Evolutionary conservation across 108 stramenopile genomes (phyloP).

Genomic region (Skeletonema menzelii): DNA sequence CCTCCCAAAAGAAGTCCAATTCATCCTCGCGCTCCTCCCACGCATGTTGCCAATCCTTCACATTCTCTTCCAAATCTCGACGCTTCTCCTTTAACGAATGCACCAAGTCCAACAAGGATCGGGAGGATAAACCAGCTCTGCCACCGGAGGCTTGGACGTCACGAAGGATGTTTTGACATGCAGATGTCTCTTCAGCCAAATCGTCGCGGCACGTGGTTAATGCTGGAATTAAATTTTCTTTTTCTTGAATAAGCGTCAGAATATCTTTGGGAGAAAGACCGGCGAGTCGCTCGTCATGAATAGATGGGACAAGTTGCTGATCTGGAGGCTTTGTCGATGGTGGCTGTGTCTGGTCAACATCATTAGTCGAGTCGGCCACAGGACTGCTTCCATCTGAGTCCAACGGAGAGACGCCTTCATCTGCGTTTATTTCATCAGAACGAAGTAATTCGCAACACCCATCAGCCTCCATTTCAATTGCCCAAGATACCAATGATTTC

Average conservation of each 20-base stretch:
- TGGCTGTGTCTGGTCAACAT: background rate
- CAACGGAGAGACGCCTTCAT: background rate
- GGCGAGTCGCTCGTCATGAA: constrained; percentile 21
- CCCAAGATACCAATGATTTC: constrained; percentile 71
- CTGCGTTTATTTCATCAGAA: background rate
- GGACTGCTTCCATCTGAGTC: background rate
- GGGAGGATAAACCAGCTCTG: constrained; percentile 52
- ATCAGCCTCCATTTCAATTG: constrained; percentile 67
- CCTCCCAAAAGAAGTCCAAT: constrained; percentile 53
- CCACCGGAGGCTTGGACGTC: constrained; percentile 27
- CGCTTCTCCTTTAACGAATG: constrained; percentile 59
- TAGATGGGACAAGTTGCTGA: constrained; percentile 1
- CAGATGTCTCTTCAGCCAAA: constrained; percentile 72
- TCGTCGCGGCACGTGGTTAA: constrained; percentile 73
- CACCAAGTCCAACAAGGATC: constrained; percentile 71
- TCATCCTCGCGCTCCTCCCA: constrained; percentile 68
- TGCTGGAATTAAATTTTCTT: constrained; percentile 31
- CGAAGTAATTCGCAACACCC: constrained; percentile 59
- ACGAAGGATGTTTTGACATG: constrained; percentile 65
- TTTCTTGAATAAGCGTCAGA: constrained; percentile 23
- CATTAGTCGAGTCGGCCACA: background rate
- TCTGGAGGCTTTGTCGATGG: background rate
- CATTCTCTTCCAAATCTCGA: constrained; percentile 36
- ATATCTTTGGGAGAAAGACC: constrained; percentile 27
- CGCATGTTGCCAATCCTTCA: constrained; percentile 35